phyloP scores from a whole-genome alignment of 2,329 filamentous ascomycete genomes.

The Metarhizium brunneum region DNA sequence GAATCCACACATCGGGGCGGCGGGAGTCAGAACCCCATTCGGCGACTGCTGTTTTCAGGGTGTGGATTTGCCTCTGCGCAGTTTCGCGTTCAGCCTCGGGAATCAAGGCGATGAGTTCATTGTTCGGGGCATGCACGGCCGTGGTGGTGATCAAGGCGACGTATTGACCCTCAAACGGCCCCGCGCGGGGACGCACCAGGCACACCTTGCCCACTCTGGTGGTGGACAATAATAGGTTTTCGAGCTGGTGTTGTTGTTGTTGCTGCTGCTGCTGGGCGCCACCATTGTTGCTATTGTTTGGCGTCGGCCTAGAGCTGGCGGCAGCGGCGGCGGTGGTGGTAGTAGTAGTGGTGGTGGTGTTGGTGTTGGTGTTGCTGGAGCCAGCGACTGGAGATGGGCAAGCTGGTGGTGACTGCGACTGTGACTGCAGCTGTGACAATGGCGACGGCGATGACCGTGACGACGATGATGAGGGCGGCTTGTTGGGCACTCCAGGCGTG shows the following conservation, averaged over 20 bases:
- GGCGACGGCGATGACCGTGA: background rate
- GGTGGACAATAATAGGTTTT: conserved; percentile 30
- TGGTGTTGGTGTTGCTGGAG: background rate
- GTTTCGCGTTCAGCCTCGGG: conserved; percentile 26
- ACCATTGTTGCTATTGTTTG: background rate
- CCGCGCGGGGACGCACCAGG: conserved; percentile 37
- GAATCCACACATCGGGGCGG: conserved; percentile 38
- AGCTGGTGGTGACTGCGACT: background rate
- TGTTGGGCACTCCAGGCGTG: background rate
- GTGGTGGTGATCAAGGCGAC: conserved; percentile 36
- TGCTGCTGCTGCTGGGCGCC: conserved; percentile 1
- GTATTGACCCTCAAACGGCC: conserved; percentile 38
- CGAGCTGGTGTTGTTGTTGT: conserved; percentile 11
- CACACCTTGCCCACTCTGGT: conserved; percentile 30
- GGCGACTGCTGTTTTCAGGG: conserved; percentile 30
- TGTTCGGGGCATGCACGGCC: conserved; percentile 7
- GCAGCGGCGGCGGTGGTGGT: background rate
- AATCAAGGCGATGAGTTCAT: conserved; percentile 21
- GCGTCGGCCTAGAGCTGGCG: conserved; percentile 1
- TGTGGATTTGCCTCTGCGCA: conserved; percentile 31
- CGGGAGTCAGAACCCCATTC: conserved; percentile 22
- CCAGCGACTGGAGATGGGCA: background rate
- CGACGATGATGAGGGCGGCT: conserved; percentile 1
- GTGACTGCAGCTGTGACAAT: background rate
- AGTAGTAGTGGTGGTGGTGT: too few species aligned